phyloP scores from a whole-genome alignment of 2,329 filamentous ascomycete genomes.

The Colletotrichum coccodes region DNA sequence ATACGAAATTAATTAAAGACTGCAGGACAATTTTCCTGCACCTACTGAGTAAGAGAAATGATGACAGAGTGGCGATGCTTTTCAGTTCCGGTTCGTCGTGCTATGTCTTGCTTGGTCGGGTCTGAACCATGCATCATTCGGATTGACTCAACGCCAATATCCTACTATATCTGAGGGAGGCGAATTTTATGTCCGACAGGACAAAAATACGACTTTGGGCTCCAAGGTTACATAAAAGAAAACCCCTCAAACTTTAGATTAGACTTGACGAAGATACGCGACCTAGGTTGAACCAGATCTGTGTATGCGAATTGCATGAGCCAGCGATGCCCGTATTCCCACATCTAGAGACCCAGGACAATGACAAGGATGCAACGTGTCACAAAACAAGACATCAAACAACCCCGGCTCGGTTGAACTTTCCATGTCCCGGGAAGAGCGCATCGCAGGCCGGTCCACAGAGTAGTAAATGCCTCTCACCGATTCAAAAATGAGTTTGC shows the following conservation, averaged over 20 bases:
- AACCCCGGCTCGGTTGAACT: neutral
- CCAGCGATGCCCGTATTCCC: neutral
- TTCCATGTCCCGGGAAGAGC: neutral
- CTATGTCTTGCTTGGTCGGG: too few relatives aligned
- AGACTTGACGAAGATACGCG: neutral
- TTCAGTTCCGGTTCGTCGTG: too few relatives aligned
- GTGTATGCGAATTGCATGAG: neutral
- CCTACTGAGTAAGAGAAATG: too few relatives aligned
- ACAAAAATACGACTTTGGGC: neutral
- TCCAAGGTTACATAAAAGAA: neutral
- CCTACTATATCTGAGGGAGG: neutral
- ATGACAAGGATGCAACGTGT: neutral
- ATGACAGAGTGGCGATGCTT: neutral
- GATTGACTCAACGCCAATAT: neutral
- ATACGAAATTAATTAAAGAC: neutral
- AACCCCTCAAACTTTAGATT: neutral
- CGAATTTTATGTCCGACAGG: neutral
- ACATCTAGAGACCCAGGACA: neutral
- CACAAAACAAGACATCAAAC: conserved; percentile 1
- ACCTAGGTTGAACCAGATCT: neutral
- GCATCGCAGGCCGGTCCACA: neutral
- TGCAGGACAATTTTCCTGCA: too few relatives aligned
- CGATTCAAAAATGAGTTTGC: neutral
- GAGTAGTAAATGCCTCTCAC: conserved; percentile 16
- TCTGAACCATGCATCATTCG: too few relatives aligned